Evolutionary conservation across 768 basidiomycete species (phyloP).

Genomic region (Chalciporus sphaerocephalus): DNA sequence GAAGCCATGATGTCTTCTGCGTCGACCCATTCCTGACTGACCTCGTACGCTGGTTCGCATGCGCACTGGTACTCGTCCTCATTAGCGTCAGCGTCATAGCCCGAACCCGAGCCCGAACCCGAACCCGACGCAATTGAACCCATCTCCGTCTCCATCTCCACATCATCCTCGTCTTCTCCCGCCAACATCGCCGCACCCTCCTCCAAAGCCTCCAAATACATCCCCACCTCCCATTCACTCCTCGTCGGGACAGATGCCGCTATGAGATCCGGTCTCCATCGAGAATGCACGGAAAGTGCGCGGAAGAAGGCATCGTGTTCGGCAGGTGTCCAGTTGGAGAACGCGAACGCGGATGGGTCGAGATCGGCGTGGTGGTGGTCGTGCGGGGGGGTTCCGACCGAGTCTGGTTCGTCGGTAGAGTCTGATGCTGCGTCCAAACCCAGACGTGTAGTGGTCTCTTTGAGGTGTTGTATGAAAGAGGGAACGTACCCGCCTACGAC

Average conservation of each 20-base stretch:
- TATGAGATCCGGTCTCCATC: constrained; percentile 74
- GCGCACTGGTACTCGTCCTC: background rate
- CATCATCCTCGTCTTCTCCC: background rate
- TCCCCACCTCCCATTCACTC: constrained; percentile 59
- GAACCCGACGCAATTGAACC: background rate
- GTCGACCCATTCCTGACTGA: constrained; percentile 34
- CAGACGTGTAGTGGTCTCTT: too few relatives aligned
- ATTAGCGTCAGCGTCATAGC: background rate
- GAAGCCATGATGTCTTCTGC: constrained; percentile 33
- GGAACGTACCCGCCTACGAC: constrained; percentile 24
- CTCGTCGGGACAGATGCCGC: constrained; percentile 63
- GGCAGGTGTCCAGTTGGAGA: constrained; percentile 63
- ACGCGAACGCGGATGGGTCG: background rate
- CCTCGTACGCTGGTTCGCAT: constrained; percentile 32
- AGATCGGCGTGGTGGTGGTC: background rate
- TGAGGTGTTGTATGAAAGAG: constrained; percentile 21
- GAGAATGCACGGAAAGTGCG: constrained; percentile 60
- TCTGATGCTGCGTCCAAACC: too few relatives aligned
- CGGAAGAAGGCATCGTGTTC: constrained; percentile 75
- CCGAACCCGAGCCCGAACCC: constrained; percentile 27
- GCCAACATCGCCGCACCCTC: constrained; percentile 16
- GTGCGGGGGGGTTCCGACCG: too few relatives aligned
- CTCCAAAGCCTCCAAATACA: constrained; percentile 56
- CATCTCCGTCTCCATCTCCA: background rate
- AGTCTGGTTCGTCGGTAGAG: too few relatives aligned